Evolutionary conservation across 2,329 filamentous ascomycete genomes (phyloP), one percentile per base, ranked within the genome.

Genomic region (Simplicillium sp.): DNA sequence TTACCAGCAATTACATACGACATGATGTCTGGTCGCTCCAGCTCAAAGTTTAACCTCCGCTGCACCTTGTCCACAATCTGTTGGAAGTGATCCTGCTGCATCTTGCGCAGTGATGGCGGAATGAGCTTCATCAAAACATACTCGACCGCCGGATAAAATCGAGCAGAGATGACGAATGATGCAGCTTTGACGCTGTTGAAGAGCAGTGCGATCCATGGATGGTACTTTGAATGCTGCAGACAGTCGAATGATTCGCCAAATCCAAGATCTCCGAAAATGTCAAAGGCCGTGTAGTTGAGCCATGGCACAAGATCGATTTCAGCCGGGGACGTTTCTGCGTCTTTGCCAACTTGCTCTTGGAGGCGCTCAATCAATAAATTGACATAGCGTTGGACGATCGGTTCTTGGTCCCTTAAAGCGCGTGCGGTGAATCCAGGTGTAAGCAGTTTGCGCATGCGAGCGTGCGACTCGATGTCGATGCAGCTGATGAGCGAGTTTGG

Each of bases 361-460:
- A 55, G 17, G 6, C 50, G 29, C 9, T 52, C 44, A 16, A 53
- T 41, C 12, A 60, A 45, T 6, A 54, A 45, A 28, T 56, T 44
- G 12, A 54, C 47, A 32, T 61, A 56, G 7, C 29, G 38, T 6
- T 47, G 37, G 6, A 62, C 25, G n/a, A 54, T 50, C 0, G 48
- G 45, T 34, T 60, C 56, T 29, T 61, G 55, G 3, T 46, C 45
- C 20, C 39, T 52, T 39, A 62, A 36, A 18, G 57, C 44, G 5
- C 9, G 20, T 9, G 20, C 20, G 6, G 20, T 25, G 20, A 25
- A 25, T 25, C 20, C 20, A 6, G 20, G 20, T 25, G 20, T 9
- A 9, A 25, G 20, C 5, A 25, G 20, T 25, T 25, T 25, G 6
- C 20, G n/a, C 49, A 56, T 54, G 2, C 40, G 47, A 0, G 45